Evolutionary conservation across 768 basidiomycete species (phyloP), one percentile per base, ranked within the genome.

Genomic region (Cystofilobasidium bisporidii): DNA sequence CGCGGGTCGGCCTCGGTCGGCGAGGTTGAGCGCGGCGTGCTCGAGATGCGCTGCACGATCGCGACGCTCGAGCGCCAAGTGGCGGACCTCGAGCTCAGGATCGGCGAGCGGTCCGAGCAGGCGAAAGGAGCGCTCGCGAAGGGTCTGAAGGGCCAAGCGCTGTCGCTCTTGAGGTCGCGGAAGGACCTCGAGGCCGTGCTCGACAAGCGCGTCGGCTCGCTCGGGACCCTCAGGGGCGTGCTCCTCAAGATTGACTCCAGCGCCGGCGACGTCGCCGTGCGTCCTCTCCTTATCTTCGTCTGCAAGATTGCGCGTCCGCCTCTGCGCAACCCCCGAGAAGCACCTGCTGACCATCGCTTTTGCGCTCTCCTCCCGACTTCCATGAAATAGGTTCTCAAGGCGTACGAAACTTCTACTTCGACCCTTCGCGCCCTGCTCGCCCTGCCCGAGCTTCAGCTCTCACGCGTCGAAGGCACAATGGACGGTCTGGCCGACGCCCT

Each of bases 221-320:
- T 91, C 8, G 83, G 85, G 65, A 88, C 85, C 43, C 79, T 97
- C 11, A 85, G 88, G 71, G 80, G 83, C 17, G 91, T 91, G 0
- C 76, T 96, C 43, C 79, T 89, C 55, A 82, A 84, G 55, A 89
- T 97, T 8, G 91, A 98, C 77, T 83, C 85, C 3, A 89, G 92
- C n/a, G 88, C 88, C 33, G 87, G 86, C 3, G 88, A 97, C 76
- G 81, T 92, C 15, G 86, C 91, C 81, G 92, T 92, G 74, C 50
- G 79, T 74, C 32, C 65, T 30, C 24, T 36, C 58, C 14, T n/a
- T n/a, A n/a, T n/a, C n/a, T n/a, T n/a, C n/a, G n/a, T n/a, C n/a
- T n/a, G n/a, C n/a, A n/a, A n/a, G n/a, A n/a, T n/a, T n/a, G n/a
- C n/a, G n/a, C n/a, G n/a, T n/a, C n/a, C n/a, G n/a, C n/a, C n/a